These are phyloP conservation scores for Kondoa malvinella DNA, from an alignment of 768 basidiomycete genomes.

Conservation along the genomic window DNA sequence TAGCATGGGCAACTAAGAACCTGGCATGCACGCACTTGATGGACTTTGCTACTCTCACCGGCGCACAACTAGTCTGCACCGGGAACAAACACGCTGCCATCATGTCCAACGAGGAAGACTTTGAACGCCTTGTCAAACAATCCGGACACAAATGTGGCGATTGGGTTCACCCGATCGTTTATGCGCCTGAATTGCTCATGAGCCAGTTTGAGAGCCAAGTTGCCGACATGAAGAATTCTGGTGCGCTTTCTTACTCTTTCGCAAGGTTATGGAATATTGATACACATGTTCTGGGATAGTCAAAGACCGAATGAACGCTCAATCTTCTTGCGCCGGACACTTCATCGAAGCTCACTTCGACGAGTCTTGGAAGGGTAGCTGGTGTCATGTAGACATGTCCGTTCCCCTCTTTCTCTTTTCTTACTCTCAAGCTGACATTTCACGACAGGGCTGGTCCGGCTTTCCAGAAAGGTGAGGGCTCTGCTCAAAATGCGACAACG, in stretches of 20 bases:
- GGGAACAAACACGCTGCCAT: background rate
- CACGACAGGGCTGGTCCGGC: background rate
- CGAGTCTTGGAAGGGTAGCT: background rate
- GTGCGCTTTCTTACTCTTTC: too few species aligned
- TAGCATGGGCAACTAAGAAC: background rate
- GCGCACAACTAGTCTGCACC: slow-evolving; percentile 3
- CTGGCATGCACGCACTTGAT: background rate
- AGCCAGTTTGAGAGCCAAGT: background rate
- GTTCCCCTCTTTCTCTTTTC: background rate
- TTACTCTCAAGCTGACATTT: background rate
- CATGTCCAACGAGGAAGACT: background rate
- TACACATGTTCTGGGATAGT: too few species aligned
- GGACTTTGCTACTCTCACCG: slow-evolving; percentile 4
- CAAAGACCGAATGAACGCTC: slow-evolving; percentile 9
- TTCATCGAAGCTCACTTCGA: slow-evolving; percentile 5
- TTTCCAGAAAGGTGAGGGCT: background rate
- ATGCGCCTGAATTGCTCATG: slow-evolving; percentile 2
- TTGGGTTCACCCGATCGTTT: slow-evolving; percentile 1
- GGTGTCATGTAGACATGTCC: slow-evolving; percentile 4
- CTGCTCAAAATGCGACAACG: too few species aligned
- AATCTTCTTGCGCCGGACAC: slow-evolving; percentile 3
- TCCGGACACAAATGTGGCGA: background rate
- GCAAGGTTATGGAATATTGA: too few species aligned
- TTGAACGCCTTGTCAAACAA: background rate
- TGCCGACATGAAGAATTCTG: too few species aligned